Percentiles rank a stretch among this genome's conserved stretches.
Evolutionary conservation across 768 basidiomycete species (phyloP).

Genomic region (Jaapia argillacea): DNA sequence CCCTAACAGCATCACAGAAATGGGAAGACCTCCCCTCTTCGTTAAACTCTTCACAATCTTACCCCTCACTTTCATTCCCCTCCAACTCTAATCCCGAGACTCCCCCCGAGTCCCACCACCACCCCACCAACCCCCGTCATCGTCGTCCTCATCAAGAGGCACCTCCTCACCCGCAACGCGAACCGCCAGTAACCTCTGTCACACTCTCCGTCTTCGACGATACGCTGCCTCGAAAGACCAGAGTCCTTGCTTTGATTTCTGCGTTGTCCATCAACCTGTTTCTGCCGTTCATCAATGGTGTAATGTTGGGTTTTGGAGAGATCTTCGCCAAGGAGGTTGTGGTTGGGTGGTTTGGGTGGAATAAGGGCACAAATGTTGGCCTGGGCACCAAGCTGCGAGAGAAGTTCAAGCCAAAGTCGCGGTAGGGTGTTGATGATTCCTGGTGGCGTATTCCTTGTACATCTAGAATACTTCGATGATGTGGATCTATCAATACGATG

Average conservation of each 20-base stretch:
- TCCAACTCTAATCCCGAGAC: slow-evolving; percentile 66
- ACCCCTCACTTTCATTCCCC: slow-evolving; percentile 57
- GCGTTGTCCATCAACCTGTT: slow-evolving; percentile 77
- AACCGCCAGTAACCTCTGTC: slow-evolving; percentile 30
- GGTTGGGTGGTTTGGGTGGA: slow-evolving; percentile 40
- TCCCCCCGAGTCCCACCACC: slow-evolving; percentile 7
- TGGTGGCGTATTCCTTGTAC: no score
- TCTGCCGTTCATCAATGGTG: slow-evolving; percentile 86
- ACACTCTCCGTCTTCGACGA: slow-evolving; percentile 66
- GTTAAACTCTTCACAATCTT: slow-evolving; percentile 14
- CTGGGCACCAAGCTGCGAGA: no score
- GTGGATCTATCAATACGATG: no score
- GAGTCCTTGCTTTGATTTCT: slow-evolving; percentile 57
- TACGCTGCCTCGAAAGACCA: slow-evolving; percentile 54
- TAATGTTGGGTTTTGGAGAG: slow-evolving; percentile 96
- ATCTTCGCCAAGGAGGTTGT: slow-evolving; percentile 81
- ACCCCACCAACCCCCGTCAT: slow-evolving; percentile 12
- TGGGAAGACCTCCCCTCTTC: slow-evolving; percentile 69
- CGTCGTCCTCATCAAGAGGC: slow-evolving; percentile 12
- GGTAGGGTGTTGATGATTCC: no score
- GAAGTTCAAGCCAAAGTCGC: no score
- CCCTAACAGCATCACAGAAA: slow-evolving; percentile 39
- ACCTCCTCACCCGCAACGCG: slow-evolving; percentile 4
- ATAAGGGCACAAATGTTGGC: no score
- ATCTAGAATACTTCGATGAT: no score